Conservation (phyloP, 2,329 filamentous ascomycete species). For the Cercospora berteroae region DNA sequence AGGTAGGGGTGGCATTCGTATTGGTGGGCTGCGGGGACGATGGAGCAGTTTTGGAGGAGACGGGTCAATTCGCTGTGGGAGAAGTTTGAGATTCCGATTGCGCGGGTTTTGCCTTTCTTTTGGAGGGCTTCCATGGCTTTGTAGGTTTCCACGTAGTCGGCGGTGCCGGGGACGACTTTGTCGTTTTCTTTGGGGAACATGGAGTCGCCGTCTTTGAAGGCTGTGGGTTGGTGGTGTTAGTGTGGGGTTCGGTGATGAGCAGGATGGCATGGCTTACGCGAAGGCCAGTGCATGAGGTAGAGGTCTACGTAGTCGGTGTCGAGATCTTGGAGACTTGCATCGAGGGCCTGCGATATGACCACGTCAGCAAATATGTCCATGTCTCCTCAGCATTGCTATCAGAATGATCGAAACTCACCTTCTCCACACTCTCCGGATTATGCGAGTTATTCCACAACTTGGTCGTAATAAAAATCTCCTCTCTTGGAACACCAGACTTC, state of each 20-base stretch:
- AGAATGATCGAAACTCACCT: slow-evolving; percentile 59
- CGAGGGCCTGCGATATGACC: slow-evolving; percentile 46
- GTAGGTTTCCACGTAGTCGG: slow-evolving; percentile 54
- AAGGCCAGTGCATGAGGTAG: slow-evolving; percentile 48
- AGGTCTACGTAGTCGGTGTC: not conserved
- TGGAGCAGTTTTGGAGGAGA: slow-evolving; percentile 43
- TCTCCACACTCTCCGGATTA: not conserved
- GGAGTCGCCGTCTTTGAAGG: slow-evolving; percentile 39
- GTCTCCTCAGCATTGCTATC: slow-evolving; percentile 56
- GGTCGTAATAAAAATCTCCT: slow-evolving; percentile 64
- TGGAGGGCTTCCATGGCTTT: slow-evolving; percentile 43
- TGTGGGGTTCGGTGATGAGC: not conserved
- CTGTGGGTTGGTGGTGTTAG: not conserved
- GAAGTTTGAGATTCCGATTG: slow-evolving; percentile 57
- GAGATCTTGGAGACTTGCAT: not conserved
- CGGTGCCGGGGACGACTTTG: slow-evolving; percentile 41
- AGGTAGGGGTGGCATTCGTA: slow-evolving; percentile 56
- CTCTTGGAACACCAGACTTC: slow-evolving; percentile 61
- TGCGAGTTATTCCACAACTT: slow-evolving; percentile 35
- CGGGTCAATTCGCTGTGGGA: slow-evolving; percentile 49
- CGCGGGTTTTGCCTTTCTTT: slow-evolving; percentile 43
- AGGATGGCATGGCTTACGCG: slow-evolving; percentile 26
- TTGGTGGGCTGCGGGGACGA: slow-evolving; percentile 43
- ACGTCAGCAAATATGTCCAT: slow-evolving; percentile 61
- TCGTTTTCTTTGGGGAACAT: slow-evolving; percentile 49